Evolutionary conservation across 2,329 filamentous ascomycete species (phyloP).

Genomic region (Sporothrix pallida): DNA sequence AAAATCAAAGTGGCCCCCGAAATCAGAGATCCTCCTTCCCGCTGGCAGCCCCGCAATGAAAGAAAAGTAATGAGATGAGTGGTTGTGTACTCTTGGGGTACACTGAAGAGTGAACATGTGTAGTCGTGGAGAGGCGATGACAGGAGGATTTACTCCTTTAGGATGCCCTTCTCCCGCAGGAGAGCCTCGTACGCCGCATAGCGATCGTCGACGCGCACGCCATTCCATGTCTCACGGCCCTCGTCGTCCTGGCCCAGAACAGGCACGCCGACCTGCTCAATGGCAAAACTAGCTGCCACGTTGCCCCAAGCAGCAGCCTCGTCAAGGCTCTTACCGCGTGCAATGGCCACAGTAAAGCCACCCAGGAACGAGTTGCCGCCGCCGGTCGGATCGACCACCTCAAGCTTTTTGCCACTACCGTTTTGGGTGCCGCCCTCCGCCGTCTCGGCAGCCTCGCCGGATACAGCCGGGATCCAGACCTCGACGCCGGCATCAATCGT

Average conservation of each 20-base stretch:
- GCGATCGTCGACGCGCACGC: conserved; percentile 58
- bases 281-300: conserved; percentile 87
- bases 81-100: not conserved
- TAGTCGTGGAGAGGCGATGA: not conserved
- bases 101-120: not conserved
- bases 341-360: conserved; percentile 63
- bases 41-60: not conserved
- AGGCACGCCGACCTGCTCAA: conserved; percentile 92
- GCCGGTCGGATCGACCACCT: conserved; percentile 89
- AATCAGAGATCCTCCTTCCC: not conserved
- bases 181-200: conserved; percentile 57
- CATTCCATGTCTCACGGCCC: conserved; percentile 67
- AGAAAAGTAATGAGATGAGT: conserved; percentile 6
- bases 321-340: conserved; percentile 63
- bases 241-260: conserved; percentile 54
- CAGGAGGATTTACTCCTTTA: not conserved
- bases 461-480: conserved; percentile 80
- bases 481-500: conserved; percentile 69
- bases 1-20: not conserved
- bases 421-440: conserved; percentile 34
- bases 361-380: conserved; percentile 89
- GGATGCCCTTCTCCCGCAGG: conserved; percentile 39
- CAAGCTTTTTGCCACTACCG: conserved; percentile 40
- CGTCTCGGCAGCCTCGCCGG: conserved; percentile 45
- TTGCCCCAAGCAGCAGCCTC: conserved; percentile 79